Conservation (phyloP, 2,329 filamentous ascomycete genomes). For the Pseudovirgaria hyperparasitica region DNA sequence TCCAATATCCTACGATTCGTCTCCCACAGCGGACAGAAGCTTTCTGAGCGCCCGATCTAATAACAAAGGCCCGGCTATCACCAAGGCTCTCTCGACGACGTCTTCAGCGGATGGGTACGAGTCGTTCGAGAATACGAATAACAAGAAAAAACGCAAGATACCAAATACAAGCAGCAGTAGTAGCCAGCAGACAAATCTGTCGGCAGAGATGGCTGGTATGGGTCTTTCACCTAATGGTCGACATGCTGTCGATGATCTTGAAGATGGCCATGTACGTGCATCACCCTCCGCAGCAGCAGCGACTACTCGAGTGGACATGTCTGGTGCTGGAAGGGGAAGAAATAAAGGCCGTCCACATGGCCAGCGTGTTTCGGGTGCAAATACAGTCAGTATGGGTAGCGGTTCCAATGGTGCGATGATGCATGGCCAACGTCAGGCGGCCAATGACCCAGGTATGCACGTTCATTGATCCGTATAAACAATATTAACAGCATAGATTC, state of each 20-base stretch:
- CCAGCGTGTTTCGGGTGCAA: constrained; percentile 30
- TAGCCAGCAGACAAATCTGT: constrained; percentile 42
- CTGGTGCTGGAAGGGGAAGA: constrained; percentile 72
- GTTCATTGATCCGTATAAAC: constrained; percentile 2
- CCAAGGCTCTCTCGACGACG: constrained; percentile 36
- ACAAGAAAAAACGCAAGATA: constrained; percentile 98
- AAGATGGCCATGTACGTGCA: constrained; percentile 34
- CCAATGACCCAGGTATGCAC: constrained; percentile 10
- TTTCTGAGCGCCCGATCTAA: constrained; percentile 26
- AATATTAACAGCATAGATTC: background rate
- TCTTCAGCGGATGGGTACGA: constrained; percentile 83
- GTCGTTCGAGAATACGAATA: constrained; percentile 95
- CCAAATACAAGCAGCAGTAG: constrained; percentile 68
- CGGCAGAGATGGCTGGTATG: constrained; percentile 52
- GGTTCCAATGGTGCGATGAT: constrained; percentile 30
- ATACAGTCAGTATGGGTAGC: too few species aligned
- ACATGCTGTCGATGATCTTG: constrained; percentile 29
- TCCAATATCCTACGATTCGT: constrained; percentile 26
- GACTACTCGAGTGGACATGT: constrained; percentile 51
- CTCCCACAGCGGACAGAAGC: too few species aligned
- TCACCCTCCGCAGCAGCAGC: constrained; percentile 41
- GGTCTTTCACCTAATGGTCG: constrained; percentile 42
- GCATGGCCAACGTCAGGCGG: constrained; percentile 21
- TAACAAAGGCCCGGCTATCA: constrained; percentile 15
- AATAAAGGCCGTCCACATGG: constrained; percentile 44